Evolutionary conservation across 1,139 yeast species (phyloP).

Genomic region (Spathaspora jeffriesii): DNA sequence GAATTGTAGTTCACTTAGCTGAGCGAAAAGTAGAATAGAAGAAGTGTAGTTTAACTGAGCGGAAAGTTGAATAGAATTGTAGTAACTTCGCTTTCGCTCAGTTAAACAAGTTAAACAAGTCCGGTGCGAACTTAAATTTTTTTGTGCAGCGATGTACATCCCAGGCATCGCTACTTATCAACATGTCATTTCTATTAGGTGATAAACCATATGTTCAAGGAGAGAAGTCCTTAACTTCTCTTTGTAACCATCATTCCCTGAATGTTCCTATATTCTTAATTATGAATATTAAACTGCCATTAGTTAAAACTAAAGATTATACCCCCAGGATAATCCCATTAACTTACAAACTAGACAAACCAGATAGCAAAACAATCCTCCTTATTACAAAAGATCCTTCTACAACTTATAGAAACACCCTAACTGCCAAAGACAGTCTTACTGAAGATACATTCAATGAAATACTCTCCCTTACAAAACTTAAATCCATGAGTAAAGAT

Average conservation of each 20-base stretch:
- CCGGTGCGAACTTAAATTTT: too few relatives aligned
- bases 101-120: too few relatives aligned
- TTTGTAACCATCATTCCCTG: constrained; percentile 14
- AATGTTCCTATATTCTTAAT: constrained; percentile 43
- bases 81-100: too few relatives aligned
- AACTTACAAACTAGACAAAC: constrained; percentile 47
- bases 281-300: constrained; percentile 52
- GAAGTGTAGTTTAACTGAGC: too few relatives aligned
- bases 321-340: constrained; percentile 68
- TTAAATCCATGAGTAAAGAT: constrained; percentile 47
- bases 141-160: background rate
- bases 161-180: background rate
- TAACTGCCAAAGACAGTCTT: constrained; percentile 47
- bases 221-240: constrained; percentile 23
- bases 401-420: constrained; percentile 47
- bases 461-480: constrained; percentile 56
- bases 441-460: constrained; percentile 63
- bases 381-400: constrained; percentile 73
- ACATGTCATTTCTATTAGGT: constrained; percentile 22
- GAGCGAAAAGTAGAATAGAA: too few relatives aligned
- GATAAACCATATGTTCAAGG: constrained; percentile 23
- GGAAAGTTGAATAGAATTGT: too few relatives aligned
- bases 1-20: too few relatives aligned
- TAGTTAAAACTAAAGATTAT: constrained; percentile 52
- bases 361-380: constrained; percentile 50